Percentiles rank a stretch among this genome's conserved stretches.
phyloP scores from a whole-genome alignment of 176 grass and related monocot genomes.

The Bonia amplexicaulis region DNA sequence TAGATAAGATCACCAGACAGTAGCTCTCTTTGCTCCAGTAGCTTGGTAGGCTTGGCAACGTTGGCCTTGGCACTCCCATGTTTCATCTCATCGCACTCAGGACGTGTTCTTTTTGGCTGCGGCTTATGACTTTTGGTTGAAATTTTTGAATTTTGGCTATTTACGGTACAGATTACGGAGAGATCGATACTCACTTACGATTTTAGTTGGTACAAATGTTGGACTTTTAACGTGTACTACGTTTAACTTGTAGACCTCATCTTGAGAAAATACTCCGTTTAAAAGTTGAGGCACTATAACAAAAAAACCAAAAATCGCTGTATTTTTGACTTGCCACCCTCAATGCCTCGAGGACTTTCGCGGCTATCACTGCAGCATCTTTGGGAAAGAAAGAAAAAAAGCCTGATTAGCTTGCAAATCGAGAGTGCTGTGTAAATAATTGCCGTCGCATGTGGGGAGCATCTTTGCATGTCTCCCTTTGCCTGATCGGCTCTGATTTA shows the following conservation, averaged over 20 bases:
- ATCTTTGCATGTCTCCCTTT: slow-evolving; percentile 33
- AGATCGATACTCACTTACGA: too few relatives aligned
- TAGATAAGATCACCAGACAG: background rate
- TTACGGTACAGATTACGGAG: too few relatives aligned
- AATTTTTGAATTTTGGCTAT: too few relatives aligned
- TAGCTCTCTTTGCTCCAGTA: background rate
- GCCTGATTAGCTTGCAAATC: background rate
- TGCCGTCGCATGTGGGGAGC: slow-evolving; percentile 33
- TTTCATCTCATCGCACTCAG: background rate
- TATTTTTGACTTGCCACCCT: background rate
- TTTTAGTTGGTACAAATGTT: too few relatives aligned
- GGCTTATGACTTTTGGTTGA: too few relatives aligned
- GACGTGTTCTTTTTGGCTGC: too few relatives aligned
- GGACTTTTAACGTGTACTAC: too few relatives aligned
- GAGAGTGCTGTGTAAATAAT: slow-evolving; percentile 6
- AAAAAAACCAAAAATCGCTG: too few relatives aligned
- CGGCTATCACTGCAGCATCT: background rate
- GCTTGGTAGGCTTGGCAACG: background rate
- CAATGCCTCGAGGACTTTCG: background rate
- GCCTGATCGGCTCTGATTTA: slow-evolving; percentile 19
- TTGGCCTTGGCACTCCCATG: background rate
- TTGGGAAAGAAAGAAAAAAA: background rate
- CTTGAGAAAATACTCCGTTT: too few relatives aligned
- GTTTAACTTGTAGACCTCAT: too few relatives aligned
- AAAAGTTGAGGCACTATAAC: too few relatives aligned